Evolutionary conservation across 1,139 yeast species (phyloP), one percentile per base, ranked within the genome.

Genomic region (Sugiyamaella novakii): DNA sequence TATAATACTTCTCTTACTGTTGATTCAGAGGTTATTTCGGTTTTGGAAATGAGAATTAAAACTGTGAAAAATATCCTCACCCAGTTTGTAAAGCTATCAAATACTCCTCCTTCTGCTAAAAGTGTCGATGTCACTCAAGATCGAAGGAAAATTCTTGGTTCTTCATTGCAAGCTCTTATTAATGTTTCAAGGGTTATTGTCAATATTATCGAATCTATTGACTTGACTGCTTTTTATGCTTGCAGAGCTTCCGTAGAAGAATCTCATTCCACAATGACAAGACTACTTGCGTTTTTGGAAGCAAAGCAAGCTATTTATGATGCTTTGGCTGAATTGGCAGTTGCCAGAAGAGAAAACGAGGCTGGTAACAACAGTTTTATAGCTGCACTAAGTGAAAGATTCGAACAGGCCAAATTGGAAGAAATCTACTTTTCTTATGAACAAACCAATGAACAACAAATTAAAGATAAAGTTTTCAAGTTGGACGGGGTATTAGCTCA

Each of bases 261-360:
- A 22, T 52, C 59, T 27, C 69, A 77, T 3, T 72, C 78, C 57
- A 80, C 80, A 46, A 77, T 83, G 58, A 84, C 87, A 1, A 73
- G 84, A 15, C 76, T 88, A 8, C 74, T 83, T 30, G 95, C 87
- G 47, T 87, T 87, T 63, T 79, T 84, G 62, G 85, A 84, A 54
- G 72, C 78, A 43, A 89, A 88, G 60, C 96, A 88, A 62, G 75
- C 79, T 17, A 67, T 87, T 37, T 92, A 88, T 64, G 83, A 85
- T 56, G 68, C 77, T 4, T 72, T 84, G 35, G 72, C 82, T 5
- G 77, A 77, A 24, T 72, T 87, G 12, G 79, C 84, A 22, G 76
- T 87, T 21, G 47, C 46, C 8, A 42, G 46, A 25, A 50, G 46
- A 24, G 52, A 55, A 36, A 46, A 37, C 59, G 76, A 82, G 3